Percentiles rank a stretch among this genome's conserved stretches.
These are phyloP conservation scores for Euphrasia arctica DNA, from an alignment of 305 asterid genomes.

Conservation along the genomic window DNA sequence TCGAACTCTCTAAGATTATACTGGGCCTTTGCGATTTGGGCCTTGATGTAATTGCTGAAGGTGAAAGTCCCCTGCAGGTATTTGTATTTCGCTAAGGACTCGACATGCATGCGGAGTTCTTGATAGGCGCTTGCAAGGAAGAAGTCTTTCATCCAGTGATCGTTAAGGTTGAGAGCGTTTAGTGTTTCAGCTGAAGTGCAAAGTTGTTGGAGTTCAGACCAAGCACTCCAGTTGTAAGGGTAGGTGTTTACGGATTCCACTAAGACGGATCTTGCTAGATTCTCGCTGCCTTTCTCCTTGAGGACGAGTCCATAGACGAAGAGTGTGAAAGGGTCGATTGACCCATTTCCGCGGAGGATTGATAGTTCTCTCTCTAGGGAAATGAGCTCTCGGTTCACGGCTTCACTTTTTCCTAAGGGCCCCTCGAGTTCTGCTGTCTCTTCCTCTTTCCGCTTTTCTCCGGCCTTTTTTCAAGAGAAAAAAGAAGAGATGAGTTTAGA, in stretches of 20 bases:
- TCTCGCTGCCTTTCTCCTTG: conserved; percentile 85
- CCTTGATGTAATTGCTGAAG: conserved; percentile 84
- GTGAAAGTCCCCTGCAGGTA: conserved; percentile 67
- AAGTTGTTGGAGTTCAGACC: conserved; percentile 82
- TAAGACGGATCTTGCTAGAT: conserved; percentile 71
- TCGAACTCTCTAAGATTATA: conserved; percentile 86
- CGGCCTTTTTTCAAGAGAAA: conserved; percentile 48
- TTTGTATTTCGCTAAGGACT: conserved; percentile 68
- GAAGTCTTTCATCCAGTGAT: conserved; percentile 98
- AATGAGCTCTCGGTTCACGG: conserved; percentile 66
- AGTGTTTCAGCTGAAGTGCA: conserved; percentile 72
- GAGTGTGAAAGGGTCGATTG: conserved; percentile 80
- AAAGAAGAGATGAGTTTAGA: background rate
- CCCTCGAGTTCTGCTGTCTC: conserved; percentile 93
- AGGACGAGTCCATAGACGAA: conserved; percentile 89
- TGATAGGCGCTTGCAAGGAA: conserved; percentile 88
- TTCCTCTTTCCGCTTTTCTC: conserved; percentile 96
- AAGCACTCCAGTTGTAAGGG: conserved; percentile 99
- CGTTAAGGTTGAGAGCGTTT: conserved; percentile 59
- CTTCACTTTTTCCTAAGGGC: conserved; percentile 78
- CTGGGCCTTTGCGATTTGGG: conserved; percentile 87
- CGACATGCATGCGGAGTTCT: conserved; percentile 79
- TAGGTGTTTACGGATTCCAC: conserved; percentile 81
- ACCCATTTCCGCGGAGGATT: conserved; percentile 61
- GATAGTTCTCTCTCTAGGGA: conserved; percentile 89